Percentiles rank a stretch among this genome's conserved stretches.
Evolutionary conservation across 1,284 basidiomycete genomes (phyloP).

Genomic region (Hortiboletus rubellus): DNA sequence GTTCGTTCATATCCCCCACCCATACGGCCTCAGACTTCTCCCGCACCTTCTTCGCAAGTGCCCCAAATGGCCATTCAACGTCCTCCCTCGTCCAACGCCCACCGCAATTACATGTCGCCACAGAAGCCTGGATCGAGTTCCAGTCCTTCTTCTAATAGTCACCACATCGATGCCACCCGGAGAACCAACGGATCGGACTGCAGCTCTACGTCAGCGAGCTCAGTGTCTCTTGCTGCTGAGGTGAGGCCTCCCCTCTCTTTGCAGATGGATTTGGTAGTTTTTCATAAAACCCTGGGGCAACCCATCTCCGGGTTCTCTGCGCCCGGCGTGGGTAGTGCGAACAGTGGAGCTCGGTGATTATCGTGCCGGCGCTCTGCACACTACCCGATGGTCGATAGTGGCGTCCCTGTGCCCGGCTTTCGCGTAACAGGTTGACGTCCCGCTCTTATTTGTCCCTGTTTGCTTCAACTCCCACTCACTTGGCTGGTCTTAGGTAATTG

Average conservation of each 20-base stretch:
- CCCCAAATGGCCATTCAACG: slow-evolving; percentile 4
- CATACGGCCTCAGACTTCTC: slow-evolving; percentile 23
- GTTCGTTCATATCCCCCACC: slow-evolving; percentile 32
- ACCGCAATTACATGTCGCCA: slow-evolving; percentile 14
- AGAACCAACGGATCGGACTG: slow-evolving; percentile 24
- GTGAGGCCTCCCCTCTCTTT: slow-evolving; percentile 20
- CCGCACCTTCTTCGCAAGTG: slow-evolving; percentile 15
- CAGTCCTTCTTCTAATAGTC: slow-evolving; percentile 19
- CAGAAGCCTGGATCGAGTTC: slow-evolving; percentile 33
- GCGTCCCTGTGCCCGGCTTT: neutral
- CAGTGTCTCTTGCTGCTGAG: slow-evolving; percentile 19
- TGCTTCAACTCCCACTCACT: slow-evolving; percentile 1
- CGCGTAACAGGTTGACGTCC: slow-evolving; percentile 1
- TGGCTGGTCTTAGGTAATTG: slow-evolving; percentile 30
- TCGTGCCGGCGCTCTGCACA: slow-evolving; percentile 14
- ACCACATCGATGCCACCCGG: slow-evolving; percentile 29
- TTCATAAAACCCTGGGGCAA: slow-evolving; percentile 14
- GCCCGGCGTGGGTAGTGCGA: slow-evolving; percentile 15
- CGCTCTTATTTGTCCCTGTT: slow-evolving; percentile 19
- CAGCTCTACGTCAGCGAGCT: slow-evolving; percentile 28
- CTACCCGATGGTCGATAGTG: slow-evolving; percentile 1
- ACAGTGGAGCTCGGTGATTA: slow-evolving; percentile 25
- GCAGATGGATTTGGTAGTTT: slow-evolving; percentile 3
- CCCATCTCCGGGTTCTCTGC: slow-evolving; percentile 16
- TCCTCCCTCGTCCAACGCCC: slow-evolving; percentile 4